phyloP scores from a whole-genome alignment of 805 yeast genomes.

The Cyberlindnera xylosilytica region DNA sequence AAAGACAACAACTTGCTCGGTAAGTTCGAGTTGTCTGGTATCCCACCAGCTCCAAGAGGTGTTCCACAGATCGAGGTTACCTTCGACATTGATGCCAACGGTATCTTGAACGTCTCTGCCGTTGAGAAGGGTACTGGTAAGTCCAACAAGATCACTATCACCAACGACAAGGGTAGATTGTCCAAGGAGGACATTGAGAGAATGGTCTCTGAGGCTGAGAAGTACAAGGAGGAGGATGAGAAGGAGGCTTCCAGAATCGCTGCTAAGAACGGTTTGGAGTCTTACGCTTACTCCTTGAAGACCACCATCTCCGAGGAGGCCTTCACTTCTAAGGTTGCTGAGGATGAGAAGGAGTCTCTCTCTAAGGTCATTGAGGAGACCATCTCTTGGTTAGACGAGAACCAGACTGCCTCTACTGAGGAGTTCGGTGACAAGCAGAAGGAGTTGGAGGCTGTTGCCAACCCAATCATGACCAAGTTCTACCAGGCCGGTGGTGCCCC shows the following conservation, averaged over 20 bases:
- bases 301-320: conserved; percentile 70
- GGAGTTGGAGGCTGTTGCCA: conserved; percentile 92
- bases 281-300: conserved; percentile 92
- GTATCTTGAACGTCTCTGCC: conserved; percentile 94
- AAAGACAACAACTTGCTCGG: conserved; percentile 95
- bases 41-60: conserved; percentile 99
- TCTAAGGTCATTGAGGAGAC: conserved; percentile 82
- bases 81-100: conserved; percentile 95
- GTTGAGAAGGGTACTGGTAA: conserved; percentile 98
- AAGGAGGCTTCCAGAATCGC: conserved; percentile 89
- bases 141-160: conserved; percentile 93
- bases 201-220: conserved; percentile 97
- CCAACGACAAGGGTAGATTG: conserved; percentile 98
- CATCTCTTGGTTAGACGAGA: conserved; percentile 87
- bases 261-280: conserved; percentile 93
- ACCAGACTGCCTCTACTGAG: conserved; percentile 89
- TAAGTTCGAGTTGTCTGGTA: conserved; percentile 94
- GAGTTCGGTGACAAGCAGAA: conserved; percentile 91
- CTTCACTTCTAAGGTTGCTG: conserved; percentile 78
- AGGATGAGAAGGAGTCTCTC: conserved; percentile 63
- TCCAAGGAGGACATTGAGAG: conserved; percentile 97
- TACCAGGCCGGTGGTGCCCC: conserved; percentile 93
- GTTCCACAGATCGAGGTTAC: conserved; percentile 98
- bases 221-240: conserved; percentile 95
- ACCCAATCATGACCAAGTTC: conserved; percentile 96